These are phyloP conservation scores for Rhizophagus prolifer DNA, from an alignment of 192 early-diverging fungal genomes.

Conservation along the genomic window DNA sequence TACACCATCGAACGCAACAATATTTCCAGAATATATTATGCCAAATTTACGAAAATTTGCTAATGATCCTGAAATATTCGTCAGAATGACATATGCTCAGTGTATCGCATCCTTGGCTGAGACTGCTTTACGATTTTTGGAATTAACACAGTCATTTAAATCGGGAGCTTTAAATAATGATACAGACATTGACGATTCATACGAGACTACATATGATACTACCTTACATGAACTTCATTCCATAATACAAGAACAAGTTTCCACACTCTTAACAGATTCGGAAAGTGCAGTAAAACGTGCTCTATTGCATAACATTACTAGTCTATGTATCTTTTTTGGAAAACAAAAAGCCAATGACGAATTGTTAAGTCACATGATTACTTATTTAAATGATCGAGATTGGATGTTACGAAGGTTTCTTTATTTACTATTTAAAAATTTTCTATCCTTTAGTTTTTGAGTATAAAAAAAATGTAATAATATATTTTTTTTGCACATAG, in stretches of 20 bases:
- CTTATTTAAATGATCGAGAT: conserved; percentile 93
- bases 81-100: conserved; percentile 79
- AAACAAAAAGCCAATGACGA: conserved; percentile 79
- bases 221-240: conserved; percentile 73
- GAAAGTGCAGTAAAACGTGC: conserved; percentile 83
- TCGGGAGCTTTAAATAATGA: conserved; percentile 49
- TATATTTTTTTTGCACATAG: conserved; percentile 37
- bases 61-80: conserved; percentile 70
- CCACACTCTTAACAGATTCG: conserved; percentile 76
- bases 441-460: neutral
- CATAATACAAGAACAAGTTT: conserved; percentile 79
- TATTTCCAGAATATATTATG: conserved; percentile 90
- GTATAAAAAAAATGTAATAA: neutral
- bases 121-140: conserved; percentile 69
- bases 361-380: conserved; percentile 90
- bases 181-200: conserved; percentile 39
- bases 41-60: conserved; percentile 72
- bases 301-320: conserved; percentile 76
- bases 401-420: conserved; percentile 84
- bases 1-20: conserved; percentile 76
- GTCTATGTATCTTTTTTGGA: conserved; percentile 82
- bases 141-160: conserved; percentile 64
- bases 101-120: conserved; percentile 81
- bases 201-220: conserved; percentile 68
- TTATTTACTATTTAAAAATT: no score